Evolutionary conservation across 495 filamentous ascomycete species (phyloP), one percentile per base, ranked within the genome.

Genomic region (Pseudevernia furfuracea): DNA sequence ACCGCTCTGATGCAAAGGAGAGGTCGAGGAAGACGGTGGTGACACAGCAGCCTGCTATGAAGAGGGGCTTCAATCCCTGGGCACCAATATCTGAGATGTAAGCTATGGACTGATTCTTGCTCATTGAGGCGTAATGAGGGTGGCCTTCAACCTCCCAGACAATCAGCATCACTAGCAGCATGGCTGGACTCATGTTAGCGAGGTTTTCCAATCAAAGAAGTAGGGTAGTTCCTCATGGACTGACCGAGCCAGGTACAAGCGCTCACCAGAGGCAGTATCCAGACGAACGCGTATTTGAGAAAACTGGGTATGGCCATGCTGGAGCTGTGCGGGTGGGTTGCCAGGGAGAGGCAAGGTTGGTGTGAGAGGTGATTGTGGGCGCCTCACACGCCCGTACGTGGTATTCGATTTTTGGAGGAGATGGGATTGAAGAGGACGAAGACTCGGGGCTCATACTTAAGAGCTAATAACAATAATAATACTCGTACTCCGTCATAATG

Each of bases 21-120:
- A 93, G 75, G 78, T 96, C 90, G 63, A 98, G 84, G 66, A 91
- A 88, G 41, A 96, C 78, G 60, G 91, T 90, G 23, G 89, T 92
- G 25, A 96, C 78, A 15, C 81, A 77, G 75, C 86, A 87, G 61
- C 91, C 91, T 15, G 85, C 79, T 64, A 98, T 84, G 79, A 98
- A 98, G 3, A 97, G 79, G 0, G 94, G 94, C 66, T 96, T 91
- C 4, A 96, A 77, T 0, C 78, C 76, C 34, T 78, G 71, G 1
- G 88, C 87, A 65, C 91, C 94, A 36, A 96, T 80, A 74, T 97
- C 91, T n/a, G 86, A 89, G 68, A 68, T 68, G 41, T 68, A 68
- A 1, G 59, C 55, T 10, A 66, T 38, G 14, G 17, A 30, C 23
- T 60, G 41, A 39, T 30, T 49, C 36, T 57, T 6, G 44, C 34